phyloP scores from a whole-genome alignment of 495 filamentous ascomycete species.

The Pseudoneurospora amorphoporcata region DNA sequence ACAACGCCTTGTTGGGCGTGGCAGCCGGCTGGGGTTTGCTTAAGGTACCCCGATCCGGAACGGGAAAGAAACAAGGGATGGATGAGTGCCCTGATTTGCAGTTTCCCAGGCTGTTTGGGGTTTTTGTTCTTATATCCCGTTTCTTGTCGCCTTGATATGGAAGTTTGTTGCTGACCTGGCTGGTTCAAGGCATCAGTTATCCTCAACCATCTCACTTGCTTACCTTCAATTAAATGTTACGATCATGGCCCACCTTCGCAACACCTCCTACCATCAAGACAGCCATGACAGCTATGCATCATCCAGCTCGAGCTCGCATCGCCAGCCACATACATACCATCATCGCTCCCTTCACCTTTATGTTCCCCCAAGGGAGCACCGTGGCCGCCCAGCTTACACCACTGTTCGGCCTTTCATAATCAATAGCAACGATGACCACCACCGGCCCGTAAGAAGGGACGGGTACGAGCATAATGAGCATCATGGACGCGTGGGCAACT shows the following conservation, averaged over 20 bases:
- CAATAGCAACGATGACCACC: background rate
- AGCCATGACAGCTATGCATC: background rate
- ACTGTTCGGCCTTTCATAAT: background rate
- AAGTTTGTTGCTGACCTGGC: too few relatives aligned
- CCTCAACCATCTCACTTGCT: too few relatives aligned
- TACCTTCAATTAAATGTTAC: too few relatives aligned
- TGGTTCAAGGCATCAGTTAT: too few relatives aligned
- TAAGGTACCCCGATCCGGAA: background rate
- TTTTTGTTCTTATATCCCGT: background rate
- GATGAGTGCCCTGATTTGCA: background rate
- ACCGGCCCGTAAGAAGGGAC: background rate
- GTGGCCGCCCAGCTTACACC: background rate
- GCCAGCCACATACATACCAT: background rate
- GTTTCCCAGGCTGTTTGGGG: background rate
- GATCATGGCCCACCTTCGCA: background rate
- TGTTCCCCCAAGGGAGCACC: background rate
- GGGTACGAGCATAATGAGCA: background rate
- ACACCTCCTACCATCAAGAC: background rate
- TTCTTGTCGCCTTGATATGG: background rate
- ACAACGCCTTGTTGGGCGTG: background rate
- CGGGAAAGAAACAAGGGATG: background rate
- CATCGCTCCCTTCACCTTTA: background rate
- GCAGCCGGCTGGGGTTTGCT: background rate
- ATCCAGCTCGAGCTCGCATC: background rate
- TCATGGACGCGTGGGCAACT: background rate